These are phyloP conservation scores for Pichia sp. DNA, from an alignment of 1,139 yeast species.

Conservation along the genomic window DNA sequence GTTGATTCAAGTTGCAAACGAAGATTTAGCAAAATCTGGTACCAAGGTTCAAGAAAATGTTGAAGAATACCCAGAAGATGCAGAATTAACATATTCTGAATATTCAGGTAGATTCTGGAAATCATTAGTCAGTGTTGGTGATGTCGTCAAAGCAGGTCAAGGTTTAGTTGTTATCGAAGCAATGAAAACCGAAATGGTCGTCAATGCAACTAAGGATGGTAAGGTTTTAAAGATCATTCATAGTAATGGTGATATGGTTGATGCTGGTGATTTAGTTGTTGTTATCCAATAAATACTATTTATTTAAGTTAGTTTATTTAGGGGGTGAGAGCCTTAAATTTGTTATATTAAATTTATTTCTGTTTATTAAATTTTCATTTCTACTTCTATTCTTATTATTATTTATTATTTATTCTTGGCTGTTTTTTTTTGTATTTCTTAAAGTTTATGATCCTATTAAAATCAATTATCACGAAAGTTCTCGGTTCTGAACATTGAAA, in stretches of 20 bases:
- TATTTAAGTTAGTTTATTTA: background rate
- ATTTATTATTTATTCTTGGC: no score
- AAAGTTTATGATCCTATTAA: background rate
- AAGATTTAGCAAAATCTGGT: slow-evolving; percentile 52
- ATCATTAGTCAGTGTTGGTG: slow-evolving; percentile 77
- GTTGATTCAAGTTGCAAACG: slow-evolving; percentile 76
- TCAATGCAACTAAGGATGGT: slow-evolving; percentile 65
- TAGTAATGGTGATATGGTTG: slow-evolving; percentile 90
- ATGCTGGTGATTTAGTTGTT: slow-evolving; percentile 90
- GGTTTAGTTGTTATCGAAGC: slow-evolving; percentile 89
- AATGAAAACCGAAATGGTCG: slow-evolving; percentile 97
- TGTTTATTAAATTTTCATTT: background rate
- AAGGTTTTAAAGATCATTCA: slow-evolving; percentile 73
- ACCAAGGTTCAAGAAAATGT: slow-evolving; percentile 36
- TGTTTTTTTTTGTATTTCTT: background rate
- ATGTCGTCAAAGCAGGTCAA: slow-evolving; percentile 63
- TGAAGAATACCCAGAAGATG: slow-evolving; percentile 61
- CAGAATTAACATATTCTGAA: slow-evolving; percentile 83
- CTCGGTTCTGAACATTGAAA: no score
- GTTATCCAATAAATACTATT: slow-evolving; percentile 40
- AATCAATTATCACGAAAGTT: no score
- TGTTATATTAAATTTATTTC: background rate
- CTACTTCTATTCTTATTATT: background rate
- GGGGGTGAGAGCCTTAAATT: slow-evolving; percentile 16
- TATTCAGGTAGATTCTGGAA: slow-evolving; percentile 97